Conservation (phyloP, 2,329 filamentous ascomycete genomes). For the Epichloe sylvatica region DNA sequence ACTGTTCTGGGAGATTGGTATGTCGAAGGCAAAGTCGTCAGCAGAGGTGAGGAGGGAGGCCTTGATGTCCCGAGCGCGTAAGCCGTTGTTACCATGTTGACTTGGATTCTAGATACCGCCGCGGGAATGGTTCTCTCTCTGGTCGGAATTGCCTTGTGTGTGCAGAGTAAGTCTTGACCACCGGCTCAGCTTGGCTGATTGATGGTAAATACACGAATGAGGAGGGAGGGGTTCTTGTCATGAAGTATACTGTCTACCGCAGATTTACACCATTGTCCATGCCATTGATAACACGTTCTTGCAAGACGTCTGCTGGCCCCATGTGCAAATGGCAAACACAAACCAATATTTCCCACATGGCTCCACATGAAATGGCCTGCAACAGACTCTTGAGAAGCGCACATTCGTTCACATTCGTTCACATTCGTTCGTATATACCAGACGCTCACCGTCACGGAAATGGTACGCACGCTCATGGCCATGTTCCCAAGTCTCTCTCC, state of each 20-base stretch:
- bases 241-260: background rate
- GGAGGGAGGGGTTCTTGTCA: background rate
- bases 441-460: too few species aligned
- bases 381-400: background rate
- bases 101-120: conserved; percentile 51
- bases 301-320: background rate
- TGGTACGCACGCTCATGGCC: too few species aligned
- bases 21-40: conserved; percentile 83
- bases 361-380: background rate
- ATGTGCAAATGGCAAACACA: background rate
- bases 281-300: background rate
- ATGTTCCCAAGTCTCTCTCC: too few species aligned
- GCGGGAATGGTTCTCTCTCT: conserved; percentile 69
- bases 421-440: too few species aligned
- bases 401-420: too few species aligned
- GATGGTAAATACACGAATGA: background rate
- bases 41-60: conserved; percentile 40
- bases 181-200: conserved; percentile 1
- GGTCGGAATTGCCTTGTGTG: conserved; percentile 69
- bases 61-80: background rate
- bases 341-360: background rate
- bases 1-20: conserved; percentile 92
- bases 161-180: conserved; percentile 45
- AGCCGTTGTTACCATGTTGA: conserved; percentile 2
- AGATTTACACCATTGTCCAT: background rate